A percentile compares a stretch with the other conserved stretches of the same genome.
phyloP scores from a whole-genome alignment of 768 basidiomycete species.

The Suillus subluteus region DNA sequence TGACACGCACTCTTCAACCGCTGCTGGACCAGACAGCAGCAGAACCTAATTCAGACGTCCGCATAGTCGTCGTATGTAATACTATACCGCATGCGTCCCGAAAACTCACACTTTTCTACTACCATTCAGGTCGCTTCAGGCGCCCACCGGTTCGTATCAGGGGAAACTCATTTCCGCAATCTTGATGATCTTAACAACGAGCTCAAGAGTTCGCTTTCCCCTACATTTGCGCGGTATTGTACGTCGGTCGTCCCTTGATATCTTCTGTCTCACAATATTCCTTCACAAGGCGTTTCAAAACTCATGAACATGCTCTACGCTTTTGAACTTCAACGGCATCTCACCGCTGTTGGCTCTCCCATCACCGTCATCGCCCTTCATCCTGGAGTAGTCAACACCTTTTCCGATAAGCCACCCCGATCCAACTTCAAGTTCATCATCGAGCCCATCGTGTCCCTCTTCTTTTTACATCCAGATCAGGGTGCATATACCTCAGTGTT shows the following conservation, averaged over 20 bases:
- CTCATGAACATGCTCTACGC: slow-evolving; percentile 55
- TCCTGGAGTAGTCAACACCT: slow-evolving; percentile 37
- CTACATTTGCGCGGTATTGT: slow-evolving; percentile 38
- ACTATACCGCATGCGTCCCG: background rate
- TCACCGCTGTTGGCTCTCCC: slow-evolving; percentile 37
- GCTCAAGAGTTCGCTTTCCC: slow-evolving; percentile 26
- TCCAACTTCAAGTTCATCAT: slow-evolving; percentile 22
- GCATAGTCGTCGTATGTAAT: slow-evolving; percentile 56
- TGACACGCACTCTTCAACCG: slow-evolving; percentile 58
- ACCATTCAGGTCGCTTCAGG: slow-evolving; percentile 38
- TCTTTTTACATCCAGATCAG: slow-evolving; percentile 22
- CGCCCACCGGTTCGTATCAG: slow-evolving; percentile 25
- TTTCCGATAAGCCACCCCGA: background rate
- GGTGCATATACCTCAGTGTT: slow-evolving; percentile 33
- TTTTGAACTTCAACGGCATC: slow-evolving; percentile 50
- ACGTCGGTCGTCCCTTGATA: background rate
- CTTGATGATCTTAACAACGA: slow-evolving; percentile 41
- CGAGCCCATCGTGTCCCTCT: slow-evolving; percentile 21
- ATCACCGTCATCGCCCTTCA: slow-evolving; percentile 34
- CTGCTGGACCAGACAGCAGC: slow-evolving; percentile 53
- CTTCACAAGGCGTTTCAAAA: slow-evolving; percentile 45
- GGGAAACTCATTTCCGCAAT: slow-evolving; percentile 30
- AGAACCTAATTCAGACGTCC: slow-evolving; percentile 55
- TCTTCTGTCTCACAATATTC: background rate
- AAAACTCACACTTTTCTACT: background rate